A percentile compares a stretch with the other conserved stretches of the same genome.
Evolutionary conservation across 108 stramenopile genomes (phyloP).

Genomic region (Pseudonitzschia multistriata): DNA sequence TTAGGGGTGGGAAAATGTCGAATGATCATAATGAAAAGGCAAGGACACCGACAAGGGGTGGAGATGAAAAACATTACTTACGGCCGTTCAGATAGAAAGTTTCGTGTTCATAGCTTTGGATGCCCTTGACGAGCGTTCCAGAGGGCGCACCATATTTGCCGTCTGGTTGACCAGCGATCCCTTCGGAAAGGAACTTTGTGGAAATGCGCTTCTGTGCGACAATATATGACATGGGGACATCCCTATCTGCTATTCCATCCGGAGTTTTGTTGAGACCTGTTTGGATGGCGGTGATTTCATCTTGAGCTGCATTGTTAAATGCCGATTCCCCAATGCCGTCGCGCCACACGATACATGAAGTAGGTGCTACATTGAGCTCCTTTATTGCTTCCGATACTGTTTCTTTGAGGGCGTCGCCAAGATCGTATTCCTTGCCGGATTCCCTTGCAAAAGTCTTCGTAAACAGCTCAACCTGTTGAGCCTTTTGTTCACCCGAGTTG

Average conservation of each 20-base stretch:
- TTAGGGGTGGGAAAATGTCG: no score
- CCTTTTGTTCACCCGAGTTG: slow-evolving; percentile 4
- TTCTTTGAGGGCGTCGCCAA: slow-evolving; percentile 42
- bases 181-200: slow-evolving; percentile 52
- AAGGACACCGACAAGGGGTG: background rate
- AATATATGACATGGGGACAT: slow-evolving; percentile 55
- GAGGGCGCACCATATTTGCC: slow-evolving; percentile 46
- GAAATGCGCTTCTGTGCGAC: slow-evolving; percentile 68
- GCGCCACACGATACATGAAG: slow-evolving; percentile 64
- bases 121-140: slow-evolving; percentile 52
- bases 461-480: slow-evolving; percentile 40
- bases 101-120: slow-evolving; percentile 46
- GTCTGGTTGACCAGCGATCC: slow-evolving; percentile 34
- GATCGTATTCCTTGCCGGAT: slow-evolving; percentile 57
- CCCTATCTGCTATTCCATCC: slow-evolving; percentile 15
- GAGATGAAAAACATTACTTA: background rate
- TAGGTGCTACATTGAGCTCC: slow-evolving; percentile 44
- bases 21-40: no score
- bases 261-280: slow-evolving; percentile 33
- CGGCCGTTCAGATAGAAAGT: slow-evolving; percentile 70
- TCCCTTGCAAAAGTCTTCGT: slow-evolving; percentile 46
- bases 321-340: slow-evolving; percentile 67
- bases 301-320: slow-evolving; percentile 36
- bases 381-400: slow-evolving; percentile 49
- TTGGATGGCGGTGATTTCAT: slow-evolving; percentile 56